Conservation (phyloP, 177 flowering plant genomes). For the Tripterygium wilfordii region DNA sequence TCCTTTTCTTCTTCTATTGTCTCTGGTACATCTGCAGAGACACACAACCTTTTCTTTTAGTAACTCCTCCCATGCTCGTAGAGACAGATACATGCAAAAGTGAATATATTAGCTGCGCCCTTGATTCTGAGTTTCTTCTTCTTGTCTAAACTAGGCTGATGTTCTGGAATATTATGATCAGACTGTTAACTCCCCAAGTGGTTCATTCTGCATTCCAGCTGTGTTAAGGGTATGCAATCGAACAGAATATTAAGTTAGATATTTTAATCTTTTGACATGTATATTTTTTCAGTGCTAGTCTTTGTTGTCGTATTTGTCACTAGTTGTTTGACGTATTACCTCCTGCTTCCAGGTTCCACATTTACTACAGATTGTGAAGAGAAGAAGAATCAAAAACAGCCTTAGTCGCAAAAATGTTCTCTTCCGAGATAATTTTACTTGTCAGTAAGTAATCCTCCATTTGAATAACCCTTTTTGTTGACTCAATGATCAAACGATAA, state of each 20-base stretch:
- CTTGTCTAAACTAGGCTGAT: slow-evolving; percentile 65
- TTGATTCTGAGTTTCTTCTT: neutral
- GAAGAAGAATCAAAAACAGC: slow-evolving; percentile 47
- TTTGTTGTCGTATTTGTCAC: slow-evolving; percentile 6
- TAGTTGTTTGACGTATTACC: too few species aligned
- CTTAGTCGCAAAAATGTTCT: slow-evolving; percentile 68
- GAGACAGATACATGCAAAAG: neutral
- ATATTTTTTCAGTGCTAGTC: neutral
- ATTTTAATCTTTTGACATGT: neutral
- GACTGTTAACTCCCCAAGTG: slow-evolving; percentile 79
- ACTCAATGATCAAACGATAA: too few species aligned
- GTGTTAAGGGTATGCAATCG: slow-evolving; percentile 70
- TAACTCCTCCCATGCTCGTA: neutral
- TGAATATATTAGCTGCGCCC: neutral
- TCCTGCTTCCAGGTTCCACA: slow-evolving; percentile 63
- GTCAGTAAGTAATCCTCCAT: slow-evolving; percentile 89
- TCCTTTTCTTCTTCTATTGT: too few species aligned
- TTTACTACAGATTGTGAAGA: slow-evolving; percentile 70
- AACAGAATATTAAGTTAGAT: slow-evolving; percentile 2
- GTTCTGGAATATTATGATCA: slow-evolving; percentile 95
- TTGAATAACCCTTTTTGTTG: too few species aligned
- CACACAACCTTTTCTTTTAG: neutral
- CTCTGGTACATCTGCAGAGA: too few species aligned
- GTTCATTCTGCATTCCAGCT: slow-evolving; percentile 90
- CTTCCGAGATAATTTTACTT: slow-evolving; percentile 53